Evolutionary conservation across 495 filamentous ascomycete species (phyloP), one percentile per base, ranked within the genome.

Genomic region (Aspergillus avenaceus): DNA sequence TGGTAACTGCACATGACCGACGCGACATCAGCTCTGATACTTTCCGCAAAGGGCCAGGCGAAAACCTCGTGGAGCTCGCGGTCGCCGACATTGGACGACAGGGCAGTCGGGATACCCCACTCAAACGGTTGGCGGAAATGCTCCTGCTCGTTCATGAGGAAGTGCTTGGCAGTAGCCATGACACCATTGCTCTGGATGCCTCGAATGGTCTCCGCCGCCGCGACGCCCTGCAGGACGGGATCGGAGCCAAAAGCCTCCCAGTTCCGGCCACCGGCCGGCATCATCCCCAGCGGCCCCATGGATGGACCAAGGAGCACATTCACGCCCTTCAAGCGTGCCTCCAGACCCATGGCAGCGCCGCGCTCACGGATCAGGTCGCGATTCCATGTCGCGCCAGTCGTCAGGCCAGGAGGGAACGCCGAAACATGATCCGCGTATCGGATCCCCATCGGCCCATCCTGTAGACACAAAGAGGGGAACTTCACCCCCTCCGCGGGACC

Each of bases 1-100:
- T 95, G 90, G 60, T 96, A 95, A 23, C 82, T 79, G 69, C 90
- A 93, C 90, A 96, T 96, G 22, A 95, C 73, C 31, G 84, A 86
- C 0, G 79, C 92, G 9, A 97, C 91, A n/a, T 90, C 90, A 8
- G 88, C 88, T 43, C 85, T 83, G 29, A 97, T 77, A 40, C 84
- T 83, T 52, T 97, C 90, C 0, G 83, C 86, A 60, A 97, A 97
- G 1, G 90, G 90, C 91, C 91, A 96, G 8, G 86, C 74, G 49
- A 95, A 96, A 29, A 96, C 71, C 65, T 96, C 90, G 54, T 92
- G 88, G 41, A 92, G 63, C 0, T 86, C 80, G 44, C 90, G 76
- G 54, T 93, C 91, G 55, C 89, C 88, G 42, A 96, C 81, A 56
- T 96, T 95, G 28, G 84, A 81, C 11, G 85, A 88, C 13, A 95